A percentile compares a stretch with the other conserved stretches of the same genome.
phyloP scores from a whole-genome alignment of 2,329 filamentous ascomycete species.

The Ascochyta koolunga region DNA sequence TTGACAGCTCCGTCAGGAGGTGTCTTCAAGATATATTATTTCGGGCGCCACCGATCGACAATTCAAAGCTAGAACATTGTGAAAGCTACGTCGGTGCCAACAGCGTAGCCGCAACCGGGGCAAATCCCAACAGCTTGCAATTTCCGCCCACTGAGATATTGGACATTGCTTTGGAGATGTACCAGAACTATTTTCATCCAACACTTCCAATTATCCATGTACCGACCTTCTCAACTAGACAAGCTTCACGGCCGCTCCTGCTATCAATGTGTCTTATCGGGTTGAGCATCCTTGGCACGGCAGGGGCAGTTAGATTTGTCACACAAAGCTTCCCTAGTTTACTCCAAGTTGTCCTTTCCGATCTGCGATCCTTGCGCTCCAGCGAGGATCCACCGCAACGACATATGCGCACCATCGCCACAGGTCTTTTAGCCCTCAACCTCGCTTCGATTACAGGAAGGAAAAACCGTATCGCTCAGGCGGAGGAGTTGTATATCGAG shows the following conservation, averaged over 20 bases:
- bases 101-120: constrained; percentile 36
- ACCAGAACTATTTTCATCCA: constrained; percentile 61
- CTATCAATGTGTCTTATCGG: constrained; percentile 62
- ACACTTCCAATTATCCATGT: constrained; percentile 61
- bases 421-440: constrained; percentile 56
- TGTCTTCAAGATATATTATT: constrained; percentile 45
- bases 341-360: constrained; percentile 50
- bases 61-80: constrained; percentile 32
- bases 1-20: constrained; percentile 48
- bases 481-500: constrained; percentile 59
- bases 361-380: constrained; percentile 52
- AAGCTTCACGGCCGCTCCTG: constrained; percentile 54
- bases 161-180: constrained; percentile 61
- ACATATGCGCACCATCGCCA: constrained; percentile 56
- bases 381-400: constrained; percentile 49
- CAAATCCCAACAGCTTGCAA: constrained; percentile 38
- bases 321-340: constrained; percentile 52
- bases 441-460: constrained; percentile 57
- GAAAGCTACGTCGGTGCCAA: constrained; percentile 42
- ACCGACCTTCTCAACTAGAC: constrained; percentile 59
- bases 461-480: constrained; percentile 53
- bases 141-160: constrained; percentile 60
- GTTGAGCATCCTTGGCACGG: constrained; percentile 58
- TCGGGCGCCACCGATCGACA: constrained; percentile 30
- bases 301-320: constrained; percentile 58